phyloP scores from a whole-genome alignment of 2,329 filamentous ascomycete species.

The Fusarium lyarnte region DNA sequence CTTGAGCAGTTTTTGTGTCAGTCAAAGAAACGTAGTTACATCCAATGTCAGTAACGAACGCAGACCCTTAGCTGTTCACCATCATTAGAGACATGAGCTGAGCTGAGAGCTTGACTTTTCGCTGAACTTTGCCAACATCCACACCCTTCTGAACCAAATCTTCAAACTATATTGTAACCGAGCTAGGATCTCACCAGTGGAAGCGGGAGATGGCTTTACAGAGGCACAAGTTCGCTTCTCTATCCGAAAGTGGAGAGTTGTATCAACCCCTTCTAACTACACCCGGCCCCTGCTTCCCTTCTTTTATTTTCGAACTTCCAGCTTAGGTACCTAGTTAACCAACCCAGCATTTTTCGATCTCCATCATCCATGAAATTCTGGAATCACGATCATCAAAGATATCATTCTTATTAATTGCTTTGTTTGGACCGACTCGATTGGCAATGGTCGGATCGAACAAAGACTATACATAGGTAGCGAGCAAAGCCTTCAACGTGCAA shows the following conservation, averaged over 20 bases:
- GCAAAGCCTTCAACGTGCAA: background rate
- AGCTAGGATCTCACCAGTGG: conserved; percentile 26
- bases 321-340: background rate
- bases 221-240: background rate
- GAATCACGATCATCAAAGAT: conserved; percentile 1
- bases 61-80: conserved; percentile 6
- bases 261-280: background rate
- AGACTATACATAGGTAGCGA: background rate
- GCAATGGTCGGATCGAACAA: background rate
- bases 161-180: conserved; percentile 9
- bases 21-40: background rate
- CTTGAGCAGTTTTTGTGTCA: background rate
- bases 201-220: background rate
- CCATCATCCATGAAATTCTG: background rate
- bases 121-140: background rate
- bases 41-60: background rate
- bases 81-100: background rate
- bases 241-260: conserved; percentile 7
- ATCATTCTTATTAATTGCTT: background rate
- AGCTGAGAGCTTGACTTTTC: background rate
- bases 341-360: conserved; percentile 6
- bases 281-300: background rate
- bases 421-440: background rate
- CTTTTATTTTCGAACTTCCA: conserved; percentile 3
- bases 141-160: conserved; percentile 5